phyloP scores from a whole-genome alignment of 2,329 filamentous ascomycete species.

The Pseudogymnoascus sp. region DNA sequence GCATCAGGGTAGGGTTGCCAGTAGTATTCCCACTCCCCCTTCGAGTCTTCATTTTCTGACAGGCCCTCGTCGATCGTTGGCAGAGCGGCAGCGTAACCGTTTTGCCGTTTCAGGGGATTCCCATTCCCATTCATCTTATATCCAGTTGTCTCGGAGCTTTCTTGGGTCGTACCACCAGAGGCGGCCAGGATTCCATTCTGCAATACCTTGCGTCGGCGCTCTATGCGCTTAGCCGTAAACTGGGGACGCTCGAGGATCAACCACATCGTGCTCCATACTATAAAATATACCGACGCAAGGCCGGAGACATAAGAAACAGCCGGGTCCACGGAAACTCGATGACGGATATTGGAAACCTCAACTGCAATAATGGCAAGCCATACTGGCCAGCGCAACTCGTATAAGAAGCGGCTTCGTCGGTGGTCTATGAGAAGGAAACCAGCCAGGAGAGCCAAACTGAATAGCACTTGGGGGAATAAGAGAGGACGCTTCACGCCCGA shows the following conservation, averaged over 20 bases:
- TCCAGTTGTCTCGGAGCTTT: conserved; percentile 12
- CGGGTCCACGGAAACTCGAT: conserved; percentile 44
- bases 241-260: conserved; percentile 51
- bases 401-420: conserved; percentile 42
- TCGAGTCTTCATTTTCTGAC: background rate
- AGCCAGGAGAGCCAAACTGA: conserved; percentile 41
- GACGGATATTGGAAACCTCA: conserved; percentile 36
- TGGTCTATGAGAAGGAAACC: conserved; percentile 53
- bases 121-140: conserved; percentile 11
- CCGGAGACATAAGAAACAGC: conserved; percentile 45
- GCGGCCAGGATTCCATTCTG: background rate
- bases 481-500: conserved; percentile 40
- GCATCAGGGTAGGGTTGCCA: conserved; percentile 54
- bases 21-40: conserved; percentile 42
- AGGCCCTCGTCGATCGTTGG: background rate
- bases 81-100: background rate
- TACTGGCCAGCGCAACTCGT: conserved; percentile 43
- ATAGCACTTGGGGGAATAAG: conserved; percentile 44
- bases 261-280: conserved; percentile 42
- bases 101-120: background rate
- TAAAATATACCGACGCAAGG: conserved; percentile 43
- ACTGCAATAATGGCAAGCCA: conserved; percentile 37
- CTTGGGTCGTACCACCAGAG: conserved; percentile 10
- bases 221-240: conserved; percentile 44
- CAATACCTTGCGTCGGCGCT: conserved; percentile 24